Evolutionary conservation across 2,329 filamentous ascomycete species (phyloP).

Genomic region (Fusarium falciforme): DNA sequence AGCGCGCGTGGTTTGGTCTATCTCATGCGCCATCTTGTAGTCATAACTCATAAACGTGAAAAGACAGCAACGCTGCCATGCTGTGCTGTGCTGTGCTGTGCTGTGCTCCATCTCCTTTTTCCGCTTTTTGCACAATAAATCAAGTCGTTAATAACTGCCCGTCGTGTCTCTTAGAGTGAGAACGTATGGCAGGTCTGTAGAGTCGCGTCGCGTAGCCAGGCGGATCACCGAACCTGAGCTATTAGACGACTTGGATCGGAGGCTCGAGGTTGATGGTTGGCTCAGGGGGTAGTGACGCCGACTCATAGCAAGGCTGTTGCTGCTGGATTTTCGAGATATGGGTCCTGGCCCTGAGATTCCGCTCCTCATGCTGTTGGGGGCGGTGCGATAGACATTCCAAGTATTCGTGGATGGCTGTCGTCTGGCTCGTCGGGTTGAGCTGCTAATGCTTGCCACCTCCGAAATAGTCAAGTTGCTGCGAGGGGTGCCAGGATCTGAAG

Average conservation of each 20-base stretch:
- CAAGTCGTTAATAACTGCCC: conserved; percentile 39
- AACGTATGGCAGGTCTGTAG: conserved; percentile 51
- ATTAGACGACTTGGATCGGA: conserved; percentile 52
- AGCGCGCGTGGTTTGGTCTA: conserved; percentile 15
- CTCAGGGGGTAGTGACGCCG: conserved; percentile 54
- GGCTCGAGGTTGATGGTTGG: conserved; percentile 53
- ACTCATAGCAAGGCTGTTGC: conserved; percentile 56
- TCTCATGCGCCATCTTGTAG: conserved; percentile 7
- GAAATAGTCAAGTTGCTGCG: conserved; percentile 46
- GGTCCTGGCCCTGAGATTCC: conserved; percentile 46
- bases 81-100: neutral
- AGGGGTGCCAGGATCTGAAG: conserved; percentile 56
- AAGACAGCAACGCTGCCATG: conserved; percentile 5
- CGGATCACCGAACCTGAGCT: conserved; percentile 61
- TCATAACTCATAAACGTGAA: conserved; percentile 38
- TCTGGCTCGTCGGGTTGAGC: conserved; percentile 46
- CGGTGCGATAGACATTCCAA: conserved; percentile 61
- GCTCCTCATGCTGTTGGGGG: conserved; percentile 65
- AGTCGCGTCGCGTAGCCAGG: conserved; percentile 54
- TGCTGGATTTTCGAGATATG: conserved; percentile 52
- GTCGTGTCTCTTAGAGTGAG: conserved; percentile 49
- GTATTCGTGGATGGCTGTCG: conserved; percentile 58
- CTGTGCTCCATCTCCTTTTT: neutral
- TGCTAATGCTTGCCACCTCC: conserved; percentile 46
- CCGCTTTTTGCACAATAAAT: neutral